Base-by-base conservation (phyloP, 352 stramenopile genomes). In the Pythium guiyangense region DNA sequence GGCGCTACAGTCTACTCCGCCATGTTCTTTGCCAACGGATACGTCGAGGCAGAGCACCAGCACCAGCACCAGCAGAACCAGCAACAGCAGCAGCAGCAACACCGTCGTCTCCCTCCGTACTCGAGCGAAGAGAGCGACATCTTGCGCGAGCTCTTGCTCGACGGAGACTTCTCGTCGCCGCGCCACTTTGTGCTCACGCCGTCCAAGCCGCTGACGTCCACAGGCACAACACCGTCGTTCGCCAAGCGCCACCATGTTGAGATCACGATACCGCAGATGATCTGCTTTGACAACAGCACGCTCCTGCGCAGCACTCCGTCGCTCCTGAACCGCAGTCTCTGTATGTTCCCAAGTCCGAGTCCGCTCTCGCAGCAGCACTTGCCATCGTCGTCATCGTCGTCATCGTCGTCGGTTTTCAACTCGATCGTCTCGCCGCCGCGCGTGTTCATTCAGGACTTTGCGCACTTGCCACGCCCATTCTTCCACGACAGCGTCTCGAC, bases 381-480 rank as follows among this genome's bases (percentile, higher is more conserved):
- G 17, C 67, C 42, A 45, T 20, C 40, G 40, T 40, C 35, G 35
- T 40, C 35, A 3, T 6, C 39, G 12, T 40, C 35, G 35, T 40
- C 35, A 3, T 6, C 39, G 12, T 17, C 71, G n/a, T 87, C 76
- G 25, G 67, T 83, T 40, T 70, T 86, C 60, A 89, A 84, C 56
- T 66, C 79, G 11, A 88, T 91, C 49, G 77, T 91, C 42, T 91
- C 81, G 15, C 81, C 81, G 29, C 81, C 81, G 12, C 71, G 77
- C 6, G 77, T 89, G 22, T 89, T 91, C 62, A 84, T 87, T 52
- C 81, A 91, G 43, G 81, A 91, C 46, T 91, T 89, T 63, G 73
- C 67, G 25, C 74, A 77, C 31, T 53, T 88, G 14, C 77, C 74
- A 2, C 67, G 76, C 14, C 76, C 76, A 17, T 91, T 91, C 54